Percentiles rank a stretch among this genome's conserved stretches.
phyloP scores from a whole-genome alignment of 768 basidiomycete species.

The Podaxis sp. region DNA sequence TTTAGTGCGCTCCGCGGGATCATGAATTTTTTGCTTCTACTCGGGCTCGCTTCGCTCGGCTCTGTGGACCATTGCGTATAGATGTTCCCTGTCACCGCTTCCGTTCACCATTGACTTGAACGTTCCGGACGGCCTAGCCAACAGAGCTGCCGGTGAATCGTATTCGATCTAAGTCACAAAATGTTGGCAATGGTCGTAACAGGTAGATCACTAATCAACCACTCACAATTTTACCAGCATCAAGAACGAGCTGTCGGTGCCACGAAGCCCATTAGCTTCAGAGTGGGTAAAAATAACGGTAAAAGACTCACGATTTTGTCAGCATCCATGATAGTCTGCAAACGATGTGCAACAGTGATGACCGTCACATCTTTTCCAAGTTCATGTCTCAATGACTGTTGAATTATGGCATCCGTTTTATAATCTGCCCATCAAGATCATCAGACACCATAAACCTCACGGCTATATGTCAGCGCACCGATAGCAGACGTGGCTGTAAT shows the following conservation, averaged over 20 bases:
- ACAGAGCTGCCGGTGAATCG: constrained; percentile 49
- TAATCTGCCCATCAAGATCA: constrained; percentile 34
- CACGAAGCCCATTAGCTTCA: not conserved
- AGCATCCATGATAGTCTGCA: constrained; percentile 63
- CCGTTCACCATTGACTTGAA: constrained; percentile 57
- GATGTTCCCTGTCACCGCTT: constrained; percentile 48
- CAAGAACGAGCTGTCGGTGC: constrained; percentile 39
- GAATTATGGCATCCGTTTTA: constrained; percentile 66
- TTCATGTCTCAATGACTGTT: constrained; percentile 63
- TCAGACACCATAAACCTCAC: constrained; percentile 23
- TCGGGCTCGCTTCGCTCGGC: not conserved
- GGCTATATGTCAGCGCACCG: constrained; percentile 29
- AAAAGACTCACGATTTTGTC: constrained; percentile 40
- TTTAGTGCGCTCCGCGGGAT: not conserved
- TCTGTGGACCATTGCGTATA: constrained; percentile 44
- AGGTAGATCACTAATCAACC: not conserved
- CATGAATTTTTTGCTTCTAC: too few relatives aligned
- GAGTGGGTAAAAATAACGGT: not conserved
- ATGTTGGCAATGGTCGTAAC: not conserved
- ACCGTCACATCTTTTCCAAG: constrained; percentile 15
- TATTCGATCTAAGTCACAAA: constrained; percentile 47
- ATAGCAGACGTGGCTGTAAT: constrained; percentile 39
- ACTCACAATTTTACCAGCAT: constrained; percentile 40
- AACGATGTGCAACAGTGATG: constrained; percentile 9
- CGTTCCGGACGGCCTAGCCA: constrained; percentile 50